Base-by-base conservation (phyloP, 345 rosid species). In the Acer campestre region DNA sequence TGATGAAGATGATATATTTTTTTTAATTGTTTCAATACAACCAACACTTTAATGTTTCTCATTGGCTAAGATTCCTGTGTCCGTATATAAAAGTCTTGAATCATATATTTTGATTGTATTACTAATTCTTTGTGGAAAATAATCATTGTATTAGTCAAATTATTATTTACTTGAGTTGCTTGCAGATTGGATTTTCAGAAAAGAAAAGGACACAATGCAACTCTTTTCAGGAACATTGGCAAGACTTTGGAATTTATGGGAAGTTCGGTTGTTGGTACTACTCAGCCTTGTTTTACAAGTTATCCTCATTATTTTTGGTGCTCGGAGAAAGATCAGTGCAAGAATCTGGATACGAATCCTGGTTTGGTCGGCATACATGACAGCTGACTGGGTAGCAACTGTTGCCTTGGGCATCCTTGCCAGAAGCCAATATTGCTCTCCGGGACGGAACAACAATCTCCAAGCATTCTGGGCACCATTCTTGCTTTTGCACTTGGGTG, bases 401-500 rank as follows among this genome's bases (percentile, higher is more conserved):
- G 31, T 71, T 10, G 38, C 78, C 0, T 78, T 80, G 0, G 78
- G 85, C 18, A 74, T 27, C 13, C 72, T 83, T n/a, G 46, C 78
- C 0, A 11, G 20, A 7, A 64, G 16, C 42, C 31, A 51, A 1
- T 8, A n/a, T n/a, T n/a, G n/a, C n/a, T n/a, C 9, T 25, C 46
- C 18, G 16, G 20, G 25, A 3, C 4, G 13, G 1, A 0, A 18
- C 0, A 10, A 31, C 17, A 66, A 1, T 17, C 68, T 79, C n/a
- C 16, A 59, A 4, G 86, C 77, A 3, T 78, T 84, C 31, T 86
- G 89, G 89, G 71, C 84, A 1, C 83, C 89, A 3, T 82, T 86
- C 61, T 74, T 86, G 20, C 81, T 86, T 22, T 62, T 84, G 58
- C 89, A 86, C 76, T 64, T 86, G 6, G 89, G 89, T 55, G 87